Evolutionary conservation across 768 basidiomycete genomes (phyloP).

Genomic region (Boletales sp.): DNA sequence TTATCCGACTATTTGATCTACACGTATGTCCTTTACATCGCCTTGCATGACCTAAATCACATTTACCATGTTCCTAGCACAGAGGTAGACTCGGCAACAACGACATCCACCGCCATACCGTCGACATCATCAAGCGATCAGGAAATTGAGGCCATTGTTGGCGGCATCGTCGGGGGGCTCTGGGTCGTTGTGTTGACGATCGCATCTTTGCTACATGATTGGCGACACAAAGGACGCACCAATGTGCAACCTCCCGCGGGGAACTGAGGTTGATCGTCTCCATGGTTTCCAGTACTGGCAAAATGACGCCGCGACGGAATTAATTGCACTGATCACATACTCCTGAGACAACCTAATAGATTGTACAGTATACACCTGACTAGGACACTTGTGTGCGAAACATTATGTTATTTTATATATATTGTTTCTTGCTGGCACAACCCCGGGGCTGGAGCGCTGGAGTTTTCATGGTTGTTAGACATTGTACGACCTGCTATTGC

Average conservation of each 20-base stretch:
- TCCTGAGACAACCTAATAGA: no score
- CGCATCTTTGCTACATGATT: slow-evolving; percentile 4
- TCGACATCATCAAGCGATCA: background rate
- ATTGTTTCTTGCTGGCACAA: no score
- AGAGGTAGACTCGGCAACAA: background rate
- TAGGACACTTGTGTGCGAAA: no score
- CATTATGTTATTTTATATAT: no score
- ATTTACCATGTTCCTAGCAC: background rate
- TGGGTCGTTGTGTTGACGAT: background rate
- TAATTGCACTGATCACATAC: no score
- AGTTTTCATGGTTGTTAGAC: no score
- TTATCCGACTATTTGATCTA: slow-evolving; percentile 19
- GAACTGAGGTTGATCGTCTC: background rate
- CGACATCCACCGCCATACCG: background rate
- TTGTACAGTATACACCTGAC: no score
- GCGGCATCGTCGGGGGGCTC: slow-evolving; percentile 4
- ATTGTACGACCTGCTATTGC: no score
- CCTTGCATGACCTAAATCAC: background rate
- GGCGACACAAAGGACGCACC: background rate
- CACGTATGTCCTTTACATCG: slow-evolving; percentile 2
- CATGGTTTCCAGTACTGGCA: no score
- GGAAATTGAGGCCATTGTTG: slow-evolving; percentile 1
- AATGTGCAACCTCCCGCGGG: background rate
- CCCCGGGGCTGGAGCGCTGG: no score
- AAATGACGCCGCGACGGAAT: no score